Evolutionary conservation across 1,284 basidiomycete genomes (phyloP), one percentile per base, ranked within the genome.

Genomic region (Flammula alnicola): DNA sequence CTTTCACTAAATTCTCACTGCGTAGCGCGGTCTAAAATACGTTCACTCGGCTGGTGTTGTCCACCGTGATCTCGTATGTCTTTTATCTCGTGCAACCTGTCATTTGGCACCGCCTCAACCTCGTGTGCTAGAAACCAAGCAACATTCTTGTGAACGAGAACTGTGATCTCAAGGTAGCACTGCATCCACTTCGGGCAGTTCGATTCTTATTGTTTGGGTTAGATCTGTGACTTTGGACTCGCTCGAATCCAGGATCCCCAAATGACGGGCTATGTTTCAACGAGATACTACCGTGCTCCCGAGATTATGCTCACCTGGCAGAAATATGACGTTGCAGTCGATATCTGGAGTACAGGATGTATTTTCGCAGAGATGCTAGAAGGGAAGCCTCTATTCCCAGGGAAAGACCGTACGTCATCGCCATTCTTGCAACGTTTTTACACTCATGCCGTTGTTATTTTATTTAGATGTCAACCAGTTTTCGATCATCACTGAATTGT

Each of bases 251-350:
- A 95, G 72, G 97, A 99, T 70, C 96, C 96, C 6, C 97, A 99
- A 72, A 99, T 99, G 97, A 99, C 97, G 4, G 97, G 97, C 55
- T 99, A 99, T 69, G 96, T 99, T 57, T 98, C 95, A 54, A 99
- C 96, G 50, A 82, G 97, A 62, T 99, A 99, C 76, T 99, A 99
- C 73, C 90, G 97, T 47, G 97, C 96, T 3, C 96, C 96, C 5
- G 96, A 99, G 73, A 99, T 99, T 76, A 99, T 99, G 97, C 82
- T 99, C 66, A 99, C 96, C 38, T 99, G 97, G 97, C 96, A 99
- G 72, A 99, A 99, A 76, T 99, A 99, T 77, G 97, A 99, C 70
- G 96, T 98, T 48, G 97, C 95, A 57, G 95, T 98, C 55, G 96
- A 98, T 68, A 96, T 99, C 63, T 99, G 96, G 96, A 96, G 93